Evolutionary conservation across 2,329 filamentous ascomycete genomes (phyloP), one percentile per base, ranked within the genome.

Genomic region (Phialophora verrucosa): DNA sequence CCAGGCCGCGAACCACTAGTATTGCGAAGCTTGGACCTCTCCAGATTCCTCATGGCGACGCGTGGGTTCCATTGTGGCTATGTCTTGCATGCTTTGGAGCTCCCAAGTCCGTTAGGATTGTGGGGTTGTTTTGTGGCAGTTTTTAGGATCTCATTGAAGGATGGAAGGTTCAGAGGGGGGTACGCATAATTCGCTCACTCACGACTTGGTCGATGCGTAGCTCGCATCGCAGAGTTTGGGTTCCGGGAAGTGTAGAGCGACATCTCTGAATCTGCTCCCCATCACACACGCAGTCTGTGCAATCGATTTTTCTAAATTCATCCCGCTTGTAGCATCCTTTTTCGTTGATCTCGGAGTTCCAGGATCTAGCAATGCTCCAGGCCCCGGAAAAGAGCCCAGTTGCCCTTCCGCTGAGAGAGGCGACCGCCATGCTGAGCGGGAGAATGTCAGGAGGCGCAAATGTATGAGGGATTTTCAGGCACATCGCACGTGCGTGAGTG

Each of bases 391-490:
- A 14, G 49, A 14, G 7, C 4, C 31, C 32, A 4, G 20, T 14
- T 38, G 8, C 23, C 11, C 31, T n/a, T 23, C 47, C 1, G 47
- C 47, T 27, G 20, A 25, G 14, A 27, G 23, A 7, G 8, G 23
- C 12, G 23, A 12, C 7, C 23, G 8, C 12, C 10, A 20, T 4
- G 47, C 23, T 4, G 47, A 27, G 23, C 4, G 23, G 47, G 23
- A 50, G 7, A 50, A 12, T 11, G 31, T 1, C 11, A 11, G 20
- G 23, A 50, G 12, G 17, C 5, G 47, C 47, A 50, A 50, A 11
- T 23, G 12, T 50, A 50, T 50, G 47, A 50, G 47, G 20, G 47
- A 50, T 50, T 50, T 42, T 50, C 47, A 23, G 20, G 47, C 20
- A 25, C 20, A 11, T 50, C 20, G 23, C 47, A 50, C 47, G 47